Base-by-base conservation (phyloP, 140 eudicot species). In the Oenanthe javanica region DNA sequence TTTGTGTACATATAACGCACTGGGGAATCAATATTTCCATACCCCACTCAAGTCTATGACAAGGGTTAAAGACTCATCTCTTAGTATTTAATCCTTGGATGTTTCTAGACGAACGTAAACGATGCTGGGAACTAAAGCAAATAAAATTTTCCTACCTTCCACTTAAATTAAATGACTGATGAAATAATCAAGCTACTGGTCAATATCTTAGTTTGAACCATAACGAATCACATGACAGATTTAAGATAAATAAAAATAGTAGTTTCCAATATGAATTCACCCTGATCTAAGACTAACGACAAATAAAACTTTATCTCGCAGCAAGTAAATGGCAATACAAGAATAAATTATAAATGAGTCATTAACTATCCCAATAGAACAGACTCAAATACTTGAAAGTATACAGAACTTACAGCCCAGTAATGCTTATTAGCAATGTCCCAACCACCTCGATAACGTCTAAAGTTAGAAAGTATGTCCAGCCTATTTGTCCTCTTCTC, bases 351-450 rank as follows among this genome's bases (percentile, higher is more conserved):
- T 14, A 66, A 66, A 66, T 12, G 19, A 18, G 27, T 27, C 43
- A 59, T n/a, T 27, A 10, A 4, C 43, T 2, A 12, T 66, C 42
- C 27, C 72, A 55, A 82, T n/a, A 21, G 49, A 9, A 78, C 50
- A 19, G 49, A 15, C 50, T 40, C 40, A 23, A 61, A 21, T 40
- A 82, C 71, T 40, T 21, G 15, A 57, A 82, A 80, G 63, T 64
- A 21, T 61, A 71, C 54, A 50, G 55, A 38, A 81, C 99, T 93
- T 93, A 93, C 99, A 79, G 99, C 98, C 97, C 98, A 96, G 87
- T 96, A 96, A 80, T 96, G 99, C 79, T 91, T 91, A 78, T 96
- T 88, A 16, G 97, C 83, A 73, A 96, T 89, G 78, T 96, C 96
- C 99, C 99, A 93, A 71, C 99, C 99, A 82, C 86, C 93, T 74